phyloP scores from a whole-genome alignment of 805 yeast species.

The Lipomyces yamanashiensis region DNA sequence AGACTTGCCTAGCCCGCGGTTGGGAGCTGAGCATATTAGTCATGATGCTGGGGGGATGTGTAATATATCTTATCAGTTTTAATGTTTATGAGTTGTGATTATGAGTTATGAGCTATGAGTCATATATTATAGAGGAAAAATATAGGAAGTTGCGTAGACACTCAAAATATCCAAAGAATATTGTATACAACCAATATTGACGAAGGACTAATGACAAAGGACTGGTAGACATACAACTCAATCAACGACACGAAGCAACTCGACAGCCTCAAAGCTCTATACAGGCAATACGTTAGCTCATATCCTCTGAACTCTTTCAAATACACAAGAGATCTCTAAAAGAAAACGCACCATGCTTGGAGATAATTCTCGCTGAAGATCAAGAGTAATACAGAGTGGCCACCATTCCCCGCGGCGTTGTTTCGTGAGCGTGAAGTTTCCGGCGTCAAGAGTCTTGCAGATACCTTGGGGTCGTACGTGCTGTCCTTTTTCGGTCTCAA shows the following conservation, averaged over 20 bases:
- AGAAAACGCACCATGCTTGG: slow-evolving; percentile 4
- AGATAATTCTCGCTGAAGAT: slow-evolving; percentile 3
- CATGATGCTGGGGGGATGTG: no score
- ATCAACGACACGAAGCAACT: not conserved
- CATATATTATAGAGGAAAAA: no score
- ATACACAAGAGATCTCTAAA: not conserved
- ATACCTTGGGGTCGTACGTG: not conserved
- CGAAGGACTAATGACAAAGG: not conserved
- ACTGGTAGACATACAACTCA: not conserved
- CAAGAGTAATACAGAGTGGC: not conserved
- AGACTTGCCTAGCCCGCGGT: no score
- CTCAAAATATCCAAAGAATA: no score
- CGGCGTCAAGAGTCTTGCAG: slow-evolving; percentile 1
- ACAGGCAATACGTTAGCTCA: not conserved
- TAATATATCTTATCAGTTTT: no score
- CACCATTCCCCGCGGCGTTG: not conserved
- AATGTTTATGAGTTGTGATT: no score
- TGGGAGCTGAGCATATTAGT: no score
- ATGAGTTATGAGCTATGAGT: no score
- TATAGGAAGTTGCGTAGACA: no score
- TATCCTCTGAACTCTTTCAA: not conserved
- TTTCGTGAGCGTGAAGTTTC: not conserved
- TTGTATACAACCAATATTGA: no score
- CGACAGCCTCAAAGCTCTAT: slow-evolving; percentile 2
- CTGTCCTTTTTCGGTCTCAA: not conserved